Evolutionary conservation across 192 early-diverging fungal genomes (phyloP).

Genomic region (Fimicolochytrium jonesii): DNA sequence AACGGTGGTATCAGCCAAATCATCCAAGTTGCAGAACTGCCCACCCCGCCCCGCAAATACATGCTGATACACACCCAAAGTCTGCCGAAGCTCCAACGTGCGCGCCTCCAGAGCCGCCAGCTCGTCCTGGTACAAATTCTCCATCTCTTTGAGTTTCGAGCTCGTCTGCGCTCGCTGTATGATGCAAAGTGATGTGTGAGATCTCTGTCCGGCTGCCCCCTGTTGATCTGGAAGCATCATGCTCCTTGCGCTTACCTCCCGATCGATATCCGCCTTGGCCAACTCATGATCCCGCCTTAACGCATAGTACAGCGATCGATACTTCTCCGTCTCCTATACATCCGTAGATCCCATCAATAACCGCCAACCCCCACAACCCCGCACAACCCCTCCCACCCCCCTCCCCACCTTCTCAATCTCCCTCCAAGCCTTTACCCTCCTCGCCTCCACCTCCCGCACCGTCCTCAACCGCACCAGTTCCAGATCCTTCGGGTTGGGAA

Average conservation of each 20-base stretch:
- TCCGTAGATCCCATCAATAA: too few species aligned
- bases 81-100: constrained; percentile 11
- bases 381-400: too few species aligned
- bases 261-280: constrained; percentile 29
- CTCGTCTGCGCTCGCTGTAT: constrained; percentile 4
- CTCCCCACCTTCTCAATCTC: constrained; percentile 16
- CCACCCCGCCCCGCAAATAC: too few species aligned
- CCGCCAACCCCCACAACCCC: too few species aligned
- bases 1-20: too few species aligned
- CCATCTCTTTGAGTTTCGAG: constrained; percentile 16
- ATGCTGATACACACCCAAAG: constrained; percentile 16
- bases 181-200: too few species aligned
- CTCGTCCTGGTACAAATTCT: constrained; percentile 25
- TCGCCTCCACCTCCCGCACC: constrained; percentile 24
- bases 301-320: constrained; percentile 32
- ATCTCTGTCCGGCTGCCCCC: too few species aligned
- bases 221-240: too few species aligned
- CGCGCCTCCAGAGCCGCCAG: constrained; percentile 18
- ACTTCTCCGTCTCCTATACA: constrained; percentile 29
- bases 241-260: constrained; percentile 14
- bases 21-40: too few species aligned
- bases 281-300: constrained; percentile 27
- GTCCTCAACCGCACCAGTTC: constrained; percentile 30
- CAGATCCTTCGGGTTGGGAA: constrained; percentile 30
- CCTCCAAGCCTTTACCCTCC: constrained; percentile 23